Evolutionary conservation across 371 early-diverging fungal genomes (phyloP), one percentile per base, ranked within the genome.

Genomic region (Zychaea mexicana): DNA sequence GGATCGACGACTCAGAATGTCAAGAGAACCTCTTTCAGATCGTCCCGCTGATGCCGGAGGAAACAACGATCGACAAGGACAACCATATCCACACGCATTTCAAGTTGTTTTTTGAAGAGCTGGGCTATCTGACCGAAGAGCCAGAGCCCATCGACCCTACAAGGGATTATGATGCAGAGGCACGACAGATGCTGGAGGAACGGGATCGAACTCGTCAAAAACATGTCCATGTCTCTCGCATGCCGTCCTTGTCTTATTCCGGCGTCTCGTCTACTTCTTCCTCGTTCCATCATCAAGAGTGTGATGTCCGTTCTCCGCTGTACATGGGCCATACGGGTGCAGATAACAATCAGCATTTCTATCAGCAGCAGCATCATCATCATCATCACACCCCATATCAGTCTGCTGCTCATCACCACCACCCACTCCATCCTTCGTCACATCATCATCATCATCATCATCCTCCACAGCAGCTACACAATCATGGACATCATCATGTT

Each of bases 21-120:
- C 79, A 79, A 67, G 79, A 79, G 42, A 76, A 76, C 52, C 56
- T 76, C 22, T 76, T 76, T 56, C 68, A 69, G 30, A 76, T 81
- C 38, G 2, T 77, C 5, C 68, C 76, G 7, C 57, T 81, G 21
- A 67, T 72, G 31, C 76, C 81, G 9, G 81, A 81, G 64, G 81
- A 77, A 52, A 58, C 81, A 1, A 53, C 45, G 1, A 63, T 71
- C 57, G 78, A 78, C 49, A 61, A 75, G 57, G 67, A 76, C 45
- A 77, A 81, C 49, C 78, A 74, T 45, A 73, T 77, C 10, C 66
- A 67, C n/a, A 56, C 68, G 3, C 57, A 69, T 9, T 62, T 59
- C 64, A 64, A 67, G 27, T 42, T 74, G 6, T 73, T 77, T 38
- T 77, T 73, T 66, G 67, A 73, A 56, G 77, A 77, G 45, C 57